phyloP scores from a whole-genome alignment of 2,329 filamentous ascomycete species.

The Fonsecaea erecta region DNA sequence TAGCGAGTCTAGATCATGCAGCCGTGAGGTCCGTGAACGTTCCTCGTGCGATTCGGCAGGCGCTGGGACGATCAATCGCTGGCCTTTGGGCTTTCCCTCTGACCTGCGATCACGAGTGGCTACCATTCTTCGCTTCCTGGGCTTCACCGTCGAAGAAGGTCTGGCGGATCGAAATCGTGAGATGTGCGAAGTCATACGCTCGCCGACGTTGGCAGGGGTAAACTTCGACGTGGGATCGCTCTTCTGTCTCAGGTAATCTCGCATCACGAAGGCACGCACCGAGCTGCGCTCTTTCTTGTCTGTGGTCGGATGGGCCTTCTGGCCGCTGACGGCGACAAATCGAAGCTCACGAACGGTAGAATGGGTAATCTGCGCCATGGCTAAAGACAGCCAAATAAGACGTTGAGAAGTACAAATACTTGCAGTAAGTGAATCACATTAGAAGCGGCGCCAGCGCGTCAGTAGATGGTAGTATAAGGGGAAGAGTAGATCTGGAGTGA shows the following conservation, averaged over 20 bases:
- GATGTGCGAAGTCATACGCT: constrained; percentile 22
- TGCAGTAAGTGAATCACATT: not conserved
- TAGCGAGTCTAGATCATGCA: constrained; percentile 24
- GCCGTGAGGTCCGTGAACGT: not conserved
- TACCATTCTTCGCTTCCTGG: constrained; percentile 7
- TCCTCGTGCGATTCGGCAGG: not conserved
- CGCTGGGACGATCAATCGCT: constrained; percentile 15
- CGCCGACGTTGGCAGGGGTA: constrained; percentile 21
- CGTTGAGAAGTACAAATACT: not conserved
- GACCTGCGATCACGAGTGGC: not conserved
- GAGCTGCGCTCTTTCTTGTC: constrained; percentile 21
- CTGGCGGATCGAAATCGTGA: constrained; percentile 23
- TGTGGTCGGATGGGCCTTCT: constrained; percentile 6
- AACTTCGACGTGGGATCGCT: constrained; percentile 24
- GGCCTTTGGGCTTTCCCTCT: not conserved
- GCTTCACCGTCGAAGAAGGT: not conserved
- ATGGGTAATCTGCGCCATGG: not conserved
- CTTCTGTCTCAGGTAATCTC: constrained; percentile 26
- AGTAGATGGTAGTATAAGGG: not conserved
- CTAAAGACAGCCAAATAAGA: not conserved
- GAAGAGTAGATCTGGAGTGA: not conserved
- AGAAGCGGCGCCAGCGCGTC: not conserved
- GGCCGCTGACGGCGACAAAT: constrained; percentile 21
- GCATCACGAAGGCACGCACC: constrained; percentile 26
- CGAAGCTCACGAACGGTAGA: constrained; percentile 18